These are phyloP conservation scores for Ascosphaera acerosa DNA, from an alignment of 2,329 filamentous ascomycete species.

Conservation along the genomic window DNA sequence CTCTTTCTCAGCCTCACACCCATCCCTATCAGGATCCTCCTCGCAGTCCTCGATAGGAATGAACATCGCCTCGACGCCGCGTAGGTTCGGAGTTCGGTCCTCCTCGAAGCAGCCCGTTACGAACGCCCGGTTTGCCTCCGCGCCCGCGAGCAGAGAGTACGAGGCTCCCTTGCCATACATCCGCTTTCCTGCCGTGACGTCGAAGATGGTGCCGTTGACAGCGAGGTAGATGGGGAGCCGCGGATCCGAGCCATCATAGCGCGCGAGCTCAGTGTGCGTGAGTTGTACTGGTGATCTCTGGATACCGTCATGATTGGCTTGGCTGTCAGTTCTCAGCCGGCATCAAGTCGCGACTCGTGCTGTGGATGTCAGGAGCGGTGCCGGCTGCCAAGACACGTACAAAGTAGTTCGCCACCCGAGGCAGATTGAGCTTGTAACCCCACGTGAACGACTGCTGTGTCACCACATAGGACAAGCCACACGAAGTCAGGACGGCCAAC, in stretches of 20 bases:
- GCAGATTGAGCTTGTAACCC: slow-evolving; percentile 37
- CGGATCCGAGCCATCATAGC: slow-evolving; percentile 54
- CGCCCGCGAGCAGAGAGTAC: slow-evolving; percentile 69
- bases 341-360: no score
- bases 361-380: no score
- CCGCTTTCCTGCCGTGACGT: slow-evolving; percentile 29
- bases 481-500: slow-evolving; percentile 3
- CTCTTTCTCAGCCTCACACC: slow-evolving; percentile 10
- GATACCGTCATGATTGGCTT: background rate
- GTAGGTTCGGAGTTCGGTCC: slow-evolving; percentile 61
- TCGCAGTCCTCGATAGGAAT: slow-evolving; percentile 38
- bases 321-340: background rate
- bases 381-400: no score
- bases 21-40: slow-evolving; percentile 10
- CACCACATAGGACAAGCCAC: slow-evolving; percentile 47
- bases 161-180: slow-evolving; percentile 59
- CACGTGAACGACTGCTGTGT: slow-evolving; percentile 46
- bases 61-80: slow-evolving; percentile 72
- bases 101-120: slow-evolving; percentile 81
- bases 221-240: slow-evolving; percentile 66
- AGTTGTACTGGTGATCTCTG: slow-evolving; percentile 37
- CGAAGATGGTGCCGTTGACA: slow-evolving; percentile 44
- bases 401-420: slow-evolving; percentile 32
- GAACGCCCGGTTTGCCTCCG: slow-evolving; percentile 67
- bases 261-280: slow-evolving; percentile 45